A percentile compares a stretch with the other conserved stretches of the same genome.
Evolutionary conservation across 176 grass and related monocot species (phyloP).

Genomic region (Musa troglodytarum): DNA sequence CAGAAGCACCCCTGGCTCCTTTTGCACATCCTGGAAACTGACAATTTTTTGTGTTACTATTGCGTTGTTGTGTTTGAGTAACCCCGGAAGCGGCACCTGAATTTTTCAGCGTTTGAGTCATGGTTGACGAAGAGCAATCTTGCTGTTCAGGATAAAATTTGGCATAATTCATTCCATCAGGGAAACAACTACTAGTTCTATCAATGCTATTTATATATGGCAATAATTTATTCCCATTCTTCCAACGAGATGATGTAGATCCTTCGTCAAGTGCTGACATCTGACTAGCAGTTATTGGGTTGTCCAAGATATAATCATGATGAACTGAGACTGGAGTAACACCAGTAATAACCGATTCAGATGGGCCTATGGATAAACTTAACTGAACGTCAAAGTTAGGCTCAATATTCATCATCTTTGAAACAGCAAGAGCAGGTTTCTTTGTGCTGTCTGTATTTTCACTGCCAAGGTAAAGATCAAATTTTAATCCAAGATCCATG

Average conservation of each 20-base stretch:
- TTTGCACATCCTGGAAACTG: constrained; percentile 50
- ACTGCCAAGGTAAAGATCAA: constrained; percentile 20
- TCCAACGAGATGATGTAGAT: constrained; percentile 68
- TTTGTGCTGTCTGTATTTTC: constrained; percentile 8
- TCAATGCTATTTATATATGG: constrained; percentile 39
- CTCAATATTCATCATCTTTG: not conserved
- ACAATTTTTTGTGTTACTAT: constrained; percentile 48
- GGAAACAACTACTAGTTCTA: constrained; percentile 18
- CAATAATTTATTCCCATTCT: constrained; percentile 45
- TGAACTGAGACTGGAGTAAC: not conserved
- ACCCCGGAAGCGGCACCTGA: constrained; percentile 33
- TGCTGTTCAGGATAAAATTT: constrained; percentile 17
- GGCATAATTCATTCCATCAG: constrained; percentile 6
- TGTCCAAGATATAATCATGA: constrained; percentile 6
- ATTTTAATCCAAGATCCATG: constrained; percentile 21
- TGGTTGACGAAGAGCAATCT: constrained; percentile 16
- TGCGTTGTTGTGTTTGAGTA: constrained; percentile 31
- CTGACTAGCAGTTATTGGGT: not conserved
- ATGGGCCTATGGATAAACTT: constrained; percentile 20
- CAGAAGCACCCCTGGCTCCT: constrained; percentile 83
- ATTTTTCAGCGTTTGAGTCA: constrained; percentile 26
- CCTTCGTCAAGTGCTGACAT: constrained; percentile 63
- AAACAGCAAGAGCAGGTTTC: constrained; percentile 12
- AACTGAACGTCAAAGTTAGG: constrained; percentile 22
- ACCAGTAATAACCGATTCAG: constrained; percentile 13